Base-by-base conservation (phyloP, 2,329 filamentous ascomycete genomes). In the Aspergillus novofumigatus region DNA sequence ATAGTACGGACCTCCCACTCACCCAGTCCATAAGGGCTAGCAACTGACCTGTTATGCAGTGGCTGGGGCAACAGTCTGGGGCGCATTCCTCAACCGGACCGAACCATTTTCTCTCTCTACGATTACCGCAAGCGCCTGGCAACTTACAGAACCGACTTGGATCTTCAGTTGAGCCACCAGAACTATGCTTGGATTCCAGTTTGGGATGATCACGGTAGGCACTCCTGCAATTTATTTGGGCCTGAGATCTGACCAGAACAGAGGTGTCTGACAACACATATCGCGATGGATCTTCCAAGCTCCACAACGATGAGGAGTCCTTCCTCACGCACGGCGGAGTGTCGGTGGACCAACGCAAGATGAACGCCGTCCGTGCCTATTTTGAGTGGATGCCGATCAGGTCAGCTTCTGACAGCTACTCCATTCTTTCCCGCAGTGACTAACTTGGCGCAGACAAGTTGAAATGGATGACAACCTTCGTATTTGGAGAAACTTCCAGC, bases 341-440 rank as follows among this genome's bases (percentile, higher is more conserved):
- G n/a, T 83, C 80, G 32, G 83, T 89, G n/a, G 87, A 90, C 62
- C 84, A 88, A 68, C 81, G 87, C 61, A 90, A 90, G 76, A 85
- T 88, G 78, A 88, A 90, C 53, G 87, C 86, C 1, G 86, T 90
- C 2, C 79, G 87, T 41, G 86, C 87, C 1, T 88, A 88, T 65
- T 88, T 88, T 58, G 86, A 88, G 67, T 87, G 84, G 83, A 82
- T 83, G 80, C 82, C 82, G 1, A 81, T 84, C 59, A 77, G 82
- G 61, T 76, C 59, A 53, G 67, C 14, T 17, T 38, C 32, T 66
- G 2, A 45, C 25, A 17, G 44, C 29, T 7, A 62, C 60, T 54
- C 63, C 62, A 26, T 54, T n/a, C n/a, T 61, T 56, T 64, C 62
- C 56, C 62, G 10, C 66, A 62, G 65, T 66, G n/a, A 71, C 71